phyloP scores from a whole-genome alignment of 805 yeast genomes.

The Cyberlindnera subsufficiens region DNA sequence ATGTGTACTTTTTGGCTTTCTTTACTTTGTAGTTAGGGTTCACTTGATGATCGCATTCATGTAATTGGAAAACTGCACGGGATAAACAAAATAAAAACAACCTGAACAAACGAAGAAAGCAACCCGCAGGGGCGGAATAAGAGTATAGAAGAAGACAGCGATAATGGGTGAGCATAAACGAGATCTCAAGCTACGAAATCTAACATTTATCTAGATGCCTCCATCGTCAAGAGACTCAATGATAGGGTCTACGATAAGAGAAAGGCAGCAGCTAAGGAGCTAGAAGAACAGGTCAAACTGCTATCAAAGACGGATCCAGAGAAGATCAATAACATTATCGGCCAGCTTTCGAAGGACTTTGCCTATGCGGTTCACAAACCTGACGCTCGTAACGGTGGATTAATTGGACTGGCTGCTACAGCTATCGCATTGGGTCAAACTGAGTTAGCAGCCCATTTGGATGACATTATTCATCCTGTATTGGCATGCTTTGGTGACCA shows the following conservation, averaged over 20 bases:
- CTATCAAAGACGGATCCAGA: constrained; percentile 54
- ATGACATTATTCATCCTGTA: constrained; percentile 86
- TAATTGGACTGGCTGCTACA: constrained; percentile 93
- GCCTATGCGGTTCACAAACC: constrained; percentile 83
- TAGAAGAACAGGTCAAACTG: constrained; percentile 72
- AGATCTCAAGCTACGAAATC: background rate
- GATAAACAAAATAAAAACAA: too few relatives aligned
- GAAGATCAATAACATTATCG: constrained; percentile 55
- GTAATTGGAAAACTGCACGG: too few relatives aligned
- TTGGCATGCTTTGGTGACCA: constrained; percentile 95
- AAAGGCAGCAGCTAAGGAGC: constrained; percentile 69
- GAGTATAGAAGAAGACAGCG: background rate
- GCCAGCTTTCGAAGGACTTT: constrained; percentile 69
- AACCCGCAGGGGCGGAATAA: background rate
- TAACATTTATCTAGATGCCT: constrained; percentile 39
- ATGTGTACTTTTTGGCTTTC: background rate
- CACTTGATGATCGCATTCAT: too few relatives aligned
- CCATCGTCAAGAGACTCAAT: constrained; percentile 59
- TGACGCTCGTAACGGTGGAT: constrained; percentile 88
- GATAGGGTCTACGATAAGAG: constrained; percentile 76
- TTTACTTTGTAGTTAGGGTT: background rate
- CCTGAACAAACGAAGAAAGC: background rate
- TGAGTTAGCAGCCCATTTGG: constrained; percentile 78
- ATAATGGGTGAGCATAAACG: constrained; percentile 3
- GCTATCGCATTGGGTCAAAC: constrained; percentile 85